Base-by-base conservation (phyloP, 73 alveolate species). In the Symbiodinium natans region DNA sequence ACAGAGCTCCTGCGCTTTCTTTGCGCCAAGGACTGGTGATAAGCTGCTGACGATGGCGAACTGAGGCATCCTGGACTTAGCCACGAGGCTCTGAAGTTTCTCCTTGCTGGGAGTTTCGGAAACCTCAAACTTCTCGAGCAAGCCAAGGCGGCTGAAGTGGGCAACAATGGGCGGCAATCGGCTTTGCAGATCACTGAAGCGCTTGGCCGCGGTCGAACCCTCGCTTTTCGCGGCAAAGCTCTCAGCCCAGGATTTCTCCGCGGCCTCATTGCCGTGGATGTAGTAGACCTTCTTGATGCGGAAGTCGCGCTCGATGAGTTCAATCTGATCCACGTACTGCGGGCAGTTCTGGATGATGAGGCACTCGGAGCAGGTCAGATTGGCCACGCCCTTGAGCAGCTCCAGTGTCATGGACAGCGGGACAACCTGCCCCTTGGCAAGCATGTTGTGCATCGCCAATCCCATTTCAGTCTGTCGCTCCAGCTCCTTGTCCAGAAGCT, bases 381-480 rank as follows among this genome's bases (percentile, higher is more conserved):
- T 88, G 41, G 95, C 95, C 95, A 88, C 95, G 13, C 95, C 95
- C 95, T 88, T 88, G 46, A 88, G 71, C 43, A 88, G 95, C 48
- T 88, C 95, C 74, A 88, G 41, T 2, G 95, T 88, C 95, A 88
- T 88, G 43, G 95, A 88, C 52, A 88, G 63, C 11, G 95, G 95
- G 86, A 88, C 95, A 73, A 88, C 95, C 95, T 88, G 95, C 6
- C 95, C 95, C 95, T 88, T 88, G 34, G 95, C 95, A 83, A 88
- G 73, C 95, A 88, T 88, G 73, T 88, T 88, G 85, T 88, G 95
- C 95, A 88, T 88, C 41, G 95, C 95, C 71, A 88, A 43, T 27
- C 95, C 95, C 95, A 88, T 88, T 59, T 88, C 95, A 7, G 95
- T 88, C 23, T 83, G 95, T 0, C 95, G 85, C 46, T 88, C 95